Conservation (phyloP, 75 land plant genomes). For the Chamaecyparis obtusa region DNA sequence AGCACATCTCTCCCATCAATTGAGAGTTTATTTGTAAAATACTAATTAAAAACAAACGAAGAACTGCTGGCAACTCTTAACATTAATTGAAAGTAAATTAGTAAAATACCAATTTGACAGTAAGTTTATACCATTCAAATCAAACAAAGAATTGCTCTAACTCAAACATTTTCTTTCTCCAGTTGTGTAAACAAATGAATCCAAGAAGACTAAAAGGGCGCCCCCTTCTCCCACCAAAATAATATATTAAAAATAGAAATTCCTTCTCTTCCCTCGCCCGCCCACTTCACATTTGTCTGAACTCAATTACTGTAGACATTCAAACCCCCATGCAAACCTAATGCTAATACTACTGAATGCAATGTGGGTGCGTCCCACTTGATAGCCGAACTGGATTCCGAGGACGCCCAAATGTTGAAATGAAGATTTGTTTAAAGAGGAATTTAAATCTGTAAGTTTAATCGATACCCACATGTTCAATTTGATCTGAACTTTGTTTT, state of each 20-base stretch:
- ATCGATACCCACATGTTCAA: background rate
- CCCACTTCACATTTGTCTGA: conserved; percentile 11
- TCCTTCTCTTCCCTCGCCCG: conserved; percentile 12
- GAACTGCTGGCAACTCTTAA: too few species aligned
- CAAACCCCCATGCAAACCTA: background rate
- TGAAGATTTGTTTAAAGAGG: background rate
- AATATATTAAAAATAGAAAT: conserved; percentile 4
- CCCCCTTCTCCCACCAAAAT: background rate
- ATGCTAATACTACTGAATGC: background rate
- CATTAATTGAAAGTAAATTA: too few species aligned
- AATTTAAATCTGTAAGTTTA: conserved; percentile 4
- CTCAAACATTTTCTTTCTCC: background rate
- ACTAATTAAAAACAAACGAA: too few species aligned
- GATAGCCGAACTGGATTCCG: background rate
- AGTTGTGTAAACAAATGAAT: background rate
- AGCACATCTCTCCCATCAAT: too few species aligned
- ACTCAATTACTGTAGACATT: background rate
- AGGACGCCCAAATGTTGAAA: background rate
- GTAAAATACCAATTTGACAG: too few species aligned
- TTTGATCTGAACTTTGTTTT: background rate
- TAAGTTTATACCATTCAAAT: too few species aligned
- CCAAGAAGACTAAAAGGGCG: background rate
- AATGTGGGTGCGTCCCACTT: background rate
- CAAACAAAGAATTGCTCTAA: background rate
- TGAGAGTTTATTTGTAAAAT: too few species aligned